phyloP scores from a whole-genome alignment of 2,329 filamentous ascomycete genomes.

The Paracamarosporium sp. region DNA sequence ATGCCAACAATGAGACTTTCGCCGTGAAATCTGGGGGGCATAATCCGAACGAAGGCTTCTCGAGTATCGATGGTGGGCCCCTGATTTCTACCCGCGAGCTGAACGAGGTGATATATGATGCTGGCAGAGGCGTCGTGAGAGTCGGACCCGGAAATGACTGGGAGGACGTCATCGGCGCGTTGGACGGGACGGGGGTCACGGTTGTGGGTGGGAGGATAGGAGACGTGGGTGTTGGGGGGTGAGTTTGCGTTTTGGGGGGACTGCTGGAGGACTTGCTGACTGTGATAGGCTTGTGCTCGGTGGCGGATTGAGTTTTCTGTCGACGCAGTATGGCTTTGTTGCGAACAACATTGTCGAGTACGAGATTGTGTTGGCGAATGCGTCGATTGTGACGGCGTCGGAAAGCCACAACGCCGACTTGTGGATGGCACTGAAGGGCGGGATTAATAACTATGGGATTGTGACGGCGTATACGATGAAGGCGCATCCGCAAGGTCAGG shows the following conservation, averaged over 20 bases:
- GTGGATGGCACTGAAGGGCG: conserved; percentile 51
- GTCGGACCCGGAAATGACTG: conserved; percentile 39
- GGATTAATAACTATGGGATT: conserved; percentile 54
- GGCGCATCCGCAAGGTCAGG: conserved; percentile 31
- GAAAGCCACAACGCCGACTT: conserved; percentile 48
- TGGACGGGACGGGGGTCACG: conserved; percentile 38
- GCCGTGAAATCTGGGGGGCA: conserved; percentile 62
- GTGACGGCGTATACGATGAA: conserved; percentile 45
- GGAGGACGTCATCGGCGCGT: conserved; percentile 44
- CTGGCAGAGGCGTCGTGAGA: conserved; percentile 21
- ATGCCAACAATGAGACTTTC: conserved; percentile 52
- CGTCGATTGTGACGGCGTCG: conserved; percentile 51
- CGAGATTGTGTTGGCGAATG: conserved; percentile 56
- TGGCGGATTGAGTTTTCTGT: conserved; percentile 50
- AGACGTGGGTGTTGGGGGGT: conserved; percentile 55
- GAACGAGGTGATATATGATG: conserved; percentile 28
- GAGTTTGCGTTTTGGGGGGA: conserved; percentile 12
- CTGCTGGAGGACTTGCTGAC: neutral
- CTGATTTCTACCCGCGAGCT: conserved; percentile 52
- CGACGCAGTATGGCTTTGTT: conserved; percentile 52
- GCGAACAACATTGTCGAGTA: conserved; percentile 55
- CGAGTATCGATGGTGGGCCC: conserved; percentile 52
- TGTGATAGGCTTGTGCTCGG: conserved; percentile 41
- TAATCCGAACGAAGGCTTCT: conserved; percentile 53
- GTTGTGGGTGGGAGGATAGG: conserved; percentile 54